Conservation (phyloP, 805 yeast species). For the Yamadazyma insecticola region DNA sequence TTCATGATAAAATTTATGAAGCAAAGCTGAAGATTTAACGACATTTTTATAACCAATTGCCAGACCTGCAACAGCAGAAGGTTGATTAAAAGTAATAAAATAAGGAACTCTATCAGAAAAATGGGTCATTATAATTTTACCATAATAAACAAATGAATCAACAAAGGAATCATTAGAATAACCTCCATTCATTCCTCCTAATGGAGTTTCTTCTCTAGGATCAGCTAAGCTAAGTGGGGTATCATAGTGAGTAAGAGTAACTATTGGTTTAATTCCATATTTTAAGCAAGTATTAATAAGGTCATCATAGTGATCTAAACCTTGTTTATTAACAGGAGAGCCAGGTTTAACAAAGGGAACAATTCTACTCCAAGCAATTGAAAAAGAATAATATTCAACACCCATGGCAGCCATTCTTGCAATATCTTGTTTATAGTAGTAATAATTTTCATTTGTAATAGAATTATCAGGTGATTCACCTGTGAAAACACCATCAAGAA, state of each 20-base stretch:
- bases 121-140: constrained; percentile 23
- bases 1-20: constrained; percentile 18
- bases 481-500: constrained; percentile 18
- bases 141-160: constrained; percentile 27
- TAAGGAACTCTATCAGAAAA: constrained; percentile 24
- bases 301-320: constrained; percentile 20
- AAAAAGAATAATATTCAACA: constrained; percentile 24
- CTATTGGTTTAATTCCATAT: constrained; percentile 21
- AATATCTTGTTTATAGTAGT: constrained; percentile 27
- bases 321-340: constrained; percentile 24
- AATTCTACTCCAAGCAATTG: constrained; percentile 32
- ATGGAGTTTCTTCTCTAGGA: not conserved
- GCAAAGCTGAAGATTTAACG: constrained; percentile 19
- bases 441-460: constrained; percentile 26
- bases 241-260: constrained; percentile 31
- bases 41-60: constrained; percentile 18
- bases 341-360: constrained; percentile 26
- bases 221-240: constrained; percentile 15
- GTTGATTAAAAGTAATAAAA: constrained; percentile 31
- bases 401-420: constrained; percentile 28
- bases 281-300: constrained; percentile 16
- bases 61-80: constrained; percentile 16
- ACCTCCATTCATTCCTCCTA: constrained; percentile 15
- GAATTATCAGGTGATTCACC: constrained; percentile 14
- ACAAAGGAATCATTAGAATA: constrained; percentile 19